Percentiles rank a stretch among this genome's conserved stretches.
These are phyloP conservation scores for Ophiostoma quercus DNA, from an alignment of 2,329 filamentous ascomycete genomes.

Conservation along the genomic window DNA sequence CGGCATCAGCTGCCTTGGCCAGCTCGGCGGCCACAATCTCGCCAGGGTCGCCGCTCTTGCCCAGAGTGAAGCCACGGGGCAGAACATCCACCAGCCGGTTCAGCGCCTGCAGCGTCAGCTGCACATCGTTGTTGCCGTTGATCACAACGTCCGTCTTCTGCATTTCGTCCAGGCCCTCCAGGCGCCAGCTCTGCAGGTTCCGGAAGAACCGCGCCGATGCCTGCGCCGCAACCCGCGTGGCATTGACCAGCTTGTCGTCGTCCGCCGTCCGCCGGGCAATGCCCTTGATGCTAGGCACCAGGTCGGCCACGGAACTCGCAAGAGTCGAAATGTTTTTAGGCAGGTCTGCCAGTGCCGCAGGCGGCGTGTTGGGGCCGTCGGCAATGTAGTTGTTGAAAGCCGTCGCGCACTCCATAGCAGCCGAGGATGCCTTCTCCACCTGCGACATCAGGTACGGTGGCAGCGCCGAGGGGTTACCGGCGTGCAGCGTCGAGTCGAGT, in stretches of 20 bases:
- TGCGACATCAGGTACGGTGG: slow-evolving; percentile 92
- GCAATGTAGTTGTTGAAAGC: slow-evolving; percentile 98
- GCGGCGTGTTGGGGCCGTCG: slow-evolving; percentile 83
- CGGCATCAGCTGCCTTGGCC: slow-evolving; percentile 89
- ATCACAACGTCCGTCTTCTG: slow-evolving; percentile 97
- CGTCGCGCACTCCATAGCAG: slow-evolving; percentile 93
- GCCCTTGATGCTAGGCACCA: slow-evolving; percentile 94
- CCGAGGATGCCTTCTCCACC: slow-evolving; percentile 92
- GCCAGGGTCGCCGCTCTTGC: slow-evolving; percentile 76
- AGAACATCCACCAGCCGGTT: slow-evolving; percentile 92
- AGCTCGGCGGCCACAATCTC: slow-evolving; percentile 90
- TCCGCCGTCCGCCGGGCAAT: slow-evolving; percentile 87
- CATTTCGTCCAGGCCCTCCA: slow-evolving; percentile 82
- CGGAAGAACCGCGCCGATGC: slow-evolving; percentile 94
- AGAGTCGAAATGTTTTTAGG: slow-evolving; percentile 92
- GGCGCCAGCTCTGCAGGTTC: slow-evolving; percentile 83
- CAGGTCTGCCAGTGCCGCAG: slow-evolving; percentile 52
- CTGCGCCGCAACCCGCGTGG: slow-evolving; percentile 76
- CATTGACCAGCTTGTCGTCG: slow-evolving; percentile 85
- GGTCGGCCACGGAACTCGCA: slow-evolving; percentile 83
- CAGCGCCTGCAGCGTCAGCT: slow-evolving; percentile 86
- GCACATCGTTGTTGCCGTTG: slow-evolving; percentile 93
- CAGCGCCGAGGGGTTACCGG: slow-evolving; percentile 95
- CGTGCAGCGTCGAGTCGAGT: slow-evolving; percentile 95
- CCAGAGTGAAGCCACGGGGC: slow-evolving; percentile 81